Evolutionary conservation across 208 protist species (phyloP), one percentile per base, ranked within the genome.

Genomic region (Endotrypanum monterogeii): DNA sequence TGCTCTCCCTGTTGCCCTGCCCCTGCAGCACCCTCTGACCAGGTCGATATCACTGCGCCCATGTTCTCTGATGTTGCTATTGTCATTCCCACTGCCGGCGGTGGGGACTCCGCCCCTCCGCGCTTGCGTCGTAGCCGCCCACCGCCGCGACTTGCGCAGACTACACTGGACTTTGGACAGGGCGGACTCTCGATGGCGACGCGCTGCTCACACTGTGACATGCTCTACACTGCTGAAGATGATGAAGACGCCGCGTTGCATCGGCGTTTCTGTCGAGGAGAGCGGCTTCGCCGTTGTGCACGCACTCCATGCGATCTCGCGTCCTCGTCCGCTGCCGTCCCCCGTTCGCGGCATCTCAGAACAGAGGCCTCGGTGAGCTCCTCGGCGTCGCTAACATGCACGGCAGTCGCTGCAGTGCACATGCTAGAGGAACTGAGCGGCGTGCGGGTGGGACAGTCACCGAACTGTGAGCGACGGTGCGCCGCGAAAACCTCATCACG

Each of bases 121-220:
- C 11, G 44, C n/a, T 46, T 25, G 32, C 50, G 30, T n/a, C 32
- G 8, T 20, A 39, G 30, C 18, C 66, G 66, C n/a, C 66, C 50
- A 8, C 58, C 67, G 25, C 39, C 51, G 25, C 54, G 14, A 3
- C 56, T 81, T 12, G 69, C 80, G 30, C 91, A 96, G 72, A 92
- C 87, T 32, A 89, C 75, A 30, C 82, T 96, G 23, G 91, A 96
- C 76, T 82, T 96, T 76, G 89, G 91, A 1, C 89, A 93, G 78
- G 82, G 75, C n/a, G 68, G 23, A 20, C 74, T 70, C 9, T 52
- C 51, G 3, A 76, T 72, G 32, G 87, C 65, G 25, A 71, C 56
- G 46, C 78, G 61, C 1, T 96, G 91, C 66, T 46, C 78, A 8
- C 67, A 46, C 14, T 96, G 91, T 71, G 69, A 70, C 18, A 96